Percentiles rank a stretch among this genome's conserved stretches.
These are phyloP conservation scores for Kuraishia cidri DNA, from an alignment of 805 yeast genomes.

Conservation along the genomic window DNA sequence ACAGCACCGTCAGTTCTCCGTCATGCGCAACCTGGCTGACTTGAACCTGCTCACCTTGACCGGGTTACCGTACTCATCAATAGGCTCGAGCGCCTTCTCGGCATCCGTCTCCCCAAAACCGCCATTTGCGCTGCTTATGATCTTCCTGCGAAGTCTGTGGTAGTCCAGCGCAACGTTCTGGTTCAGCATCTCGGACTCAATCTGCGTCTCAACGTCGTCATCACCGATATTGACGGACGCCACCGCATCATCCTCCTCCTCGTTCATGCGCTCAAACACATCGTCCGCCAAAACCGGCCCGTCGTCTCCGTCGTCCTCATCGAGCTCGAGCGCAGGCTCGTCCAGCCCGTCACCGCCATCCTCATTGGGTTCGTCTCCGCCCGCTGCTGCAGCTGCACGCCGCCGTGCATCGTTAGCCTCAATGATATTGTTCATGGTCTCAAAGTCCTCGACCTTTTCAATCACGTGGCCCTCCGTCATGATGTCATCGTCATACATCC, in stretches of 20 bases:
- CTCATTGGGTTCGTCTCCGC: conserved; percentile 21
- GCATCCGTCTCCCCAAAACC: conserved; percentile 36
- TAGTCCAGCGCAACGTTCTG: conserved; percentile 49
- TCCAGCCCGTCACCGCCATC: no score
- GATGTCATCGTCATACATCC: conserved; percentile 53
- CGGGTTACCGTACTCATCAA: conserved; percentile 56
- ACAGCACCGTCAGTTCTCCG: no score
- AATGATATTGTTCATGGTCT: conserved; percentile 36
- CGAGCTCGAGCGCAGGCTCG: no score
- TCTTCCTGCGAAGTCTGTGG: conserved; percentile 40
- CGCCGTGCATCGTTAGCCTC: conserved; percentile 18
- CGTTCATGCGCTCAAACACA: conserved; percentile 25
- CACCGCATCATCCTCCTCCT: conserved; percentile 9
- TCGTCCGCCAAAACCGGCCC: conserved; percentile 31
- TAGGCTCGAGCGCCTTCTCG: conserved; percentile 56
- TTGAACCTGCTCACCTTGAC: conserved; percentile 59
- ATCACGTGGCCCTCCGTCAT: conserved; percentile 48
- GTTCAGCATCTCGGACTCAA: conserved; percentile 24
- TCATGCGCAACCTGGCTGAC: conserved; percentile 40
- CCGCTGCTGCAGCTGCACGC: conserved; percentile 12
- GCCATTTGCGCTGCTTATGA: conserved; percentile 34
- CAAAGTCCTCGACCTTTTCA: conserved; percentile 44
- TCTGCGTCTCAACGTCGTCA: conserved; percentile 17
- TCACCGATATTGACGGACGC: conserved; percentile 10
- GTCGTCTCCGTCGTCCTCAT: conserved; percentile 23